These are phyloP conservation scores for Nitzschia palea DNA, from an alignment of 108 stramenopile genomes.

Conservation along the genomic window DNA sequence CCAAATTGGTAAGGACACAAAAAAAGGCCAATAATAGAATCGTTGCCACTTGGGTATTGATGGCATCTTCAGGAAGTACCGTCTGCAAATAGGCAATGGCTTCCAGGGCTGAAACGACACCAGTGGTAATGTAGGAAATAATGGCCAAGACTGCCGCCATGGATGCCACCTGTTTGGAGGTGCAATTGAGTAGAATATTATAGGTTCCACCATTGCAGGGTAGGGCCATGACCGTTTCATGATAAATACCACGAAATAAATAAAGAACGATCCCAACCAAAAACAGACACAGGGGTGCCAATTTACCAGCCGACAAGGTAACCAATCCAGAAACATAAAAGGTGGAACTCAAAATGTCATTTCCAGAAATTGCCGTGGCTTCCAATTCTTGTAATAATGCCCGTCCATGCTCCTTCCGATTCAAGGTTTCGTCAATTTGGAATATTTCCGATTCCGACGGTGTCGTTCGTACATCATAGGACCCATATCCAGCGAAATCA, in stretches of 20 bases:
- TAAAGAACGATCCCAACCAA: conserved; percentile 63
- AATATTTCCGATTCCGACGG: conserved; percentile 22
- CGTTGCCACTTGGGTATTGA: conserved; percentile 36
- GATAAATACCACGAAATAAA: conserved; percentile 65
- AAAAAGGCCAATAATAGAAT: conserved; percentile 56
- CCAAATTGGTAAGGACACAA: conserved; percentile 43
- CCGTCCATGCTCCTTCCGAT: conserved; percentile 16
- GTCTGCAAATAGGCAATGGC: conserved; percentile 62
- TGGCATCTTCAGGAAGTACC: conserved; percentile 22
- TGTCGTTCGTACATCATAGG: conserved; percentile 30
- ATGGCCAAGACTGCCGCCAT: conserved; percentile 65
- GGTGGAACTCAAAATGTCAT: conserved; percentile 61
- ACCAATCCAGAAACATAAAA: conserved; percentile 61
- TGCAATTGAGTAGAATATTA: conserved; percentile 69
- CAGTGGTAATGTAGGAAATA: conserved; percentile 77
- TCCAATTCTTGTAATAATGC: conserved; percentile 45
- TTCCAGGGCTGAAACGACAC: conserved; percentile 43
- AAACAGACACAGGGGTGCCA: conserved; percentile 66
- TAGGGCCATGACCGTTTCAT: conserved; percentile 70
- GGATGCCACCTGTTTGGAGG: conserved; percentile 61
- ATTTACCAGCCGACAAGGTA: conserved; percentile 49
- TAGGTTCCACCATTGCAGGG: conserved; percentile 80
- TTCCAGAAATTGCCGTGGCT: conserved; percentile 73
- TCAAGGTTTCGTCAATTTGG: conserved; percentile 7
- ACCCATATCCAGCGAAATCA: conserved; percentile 42